Evolutionary conservation across 805 yeast species (phyloP).

Genomic region (Yamadazyma paraphyllophila): DNA sequence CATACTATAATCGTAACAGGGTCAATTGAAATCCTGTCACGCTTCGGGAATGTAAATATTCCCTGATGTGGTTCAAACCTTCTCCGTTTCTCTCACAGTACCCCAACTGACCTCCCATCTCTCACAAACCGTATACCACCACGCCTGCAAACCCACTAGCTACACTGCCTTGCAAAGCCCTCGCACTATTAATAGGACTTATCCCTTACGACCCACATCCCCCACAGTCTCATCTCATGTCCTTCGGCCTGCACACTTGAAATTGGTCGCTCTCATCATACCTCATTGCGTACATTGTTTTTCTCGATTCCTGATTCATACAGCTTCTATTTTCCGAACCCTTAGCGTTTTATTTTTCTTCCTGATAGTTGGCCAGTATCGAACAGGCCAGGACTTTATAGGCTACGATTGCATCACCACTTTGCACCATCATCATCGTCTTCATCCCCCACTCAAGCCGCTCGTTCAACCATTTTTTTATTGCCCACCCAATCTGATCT

Average conservation of each 20-base stretch:
- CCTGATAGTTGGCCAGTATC: neutral
- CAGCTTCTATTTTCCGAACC: conserved; percentile 3
- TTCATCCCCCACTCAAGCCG: too few relatives aligned
- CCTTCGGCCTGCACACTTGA: neutral
- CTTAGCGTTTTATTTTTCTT: neutral
- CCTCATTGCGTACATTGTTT: conserved; percentile 5
- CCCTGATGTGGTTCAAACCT: neutral
- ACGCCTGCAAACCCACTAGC: too few relatives aligned
- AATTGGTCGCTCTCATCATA: neutral
- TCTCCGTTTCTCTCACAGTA: neutral
- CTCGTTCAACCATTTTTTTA: too few relatives aligned
- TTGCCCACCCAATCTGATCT: conserved; percentile 1
- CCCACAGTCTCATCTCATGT: too few relatives aligned
- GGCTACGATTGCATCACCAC: neutral
- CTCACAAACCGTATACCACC: too few relatives aligned
- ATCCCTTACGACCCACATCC: neutral
- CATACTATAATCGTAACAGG: neutral
- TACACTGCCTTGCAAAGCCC: too few relatives aligned
- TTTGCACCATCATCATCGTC: neutral
- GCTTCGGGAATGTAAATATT: neutral
- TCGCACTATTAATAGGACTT: too few relatives aligned
- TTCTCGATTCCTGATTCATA: conserved; percentile 7
- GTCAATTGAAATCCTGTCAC: neutral
- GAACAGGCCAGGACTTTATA: too few relatives aligned
- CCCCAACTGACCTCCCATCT: neutral